Evolutionary conservation across 208 protist genomes (phyloP).

Genomic region (Leishmania turanica): DNA sequence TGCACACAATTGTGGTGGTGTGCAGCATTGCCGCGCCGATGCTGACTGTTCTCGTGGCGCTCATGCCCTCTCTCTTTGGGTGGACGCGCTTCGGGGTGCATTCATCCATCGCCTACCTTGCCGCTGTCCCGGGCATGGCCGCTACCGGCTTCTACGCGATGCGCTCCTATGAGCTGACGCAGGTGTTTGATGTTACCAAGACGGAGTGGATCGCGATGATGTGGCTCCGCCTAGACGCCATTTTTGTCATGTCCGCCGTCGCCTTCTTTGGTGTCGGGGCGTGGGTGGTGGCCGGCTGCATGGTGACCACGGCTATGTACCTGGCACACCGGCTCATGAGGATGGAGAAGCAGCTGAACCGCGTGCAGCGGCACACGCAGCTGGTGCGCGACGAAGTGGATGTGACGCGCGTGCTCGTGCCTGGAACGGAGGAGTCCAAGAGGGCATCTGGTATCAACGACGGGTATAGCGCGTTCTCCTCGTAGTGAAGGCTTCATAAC

Average conservation of each 20-base stretch:
- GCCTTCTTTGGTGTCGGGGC: constrained; percentile 58
- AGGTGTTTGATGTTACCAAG: constrained; percentile 53
- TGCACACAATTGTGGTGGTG: constrained; percentile 66
- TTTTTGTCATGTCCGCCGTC: constrained; percentile 66
- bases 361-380: constrained; percentile 59
- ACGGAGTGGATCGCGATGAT: constrained; percentile 80
- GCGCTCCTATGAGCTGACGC: constrained; percentile 38
- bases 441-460: constrained; percentile 38
- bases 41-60: constrained; percentile 39
- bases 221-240: constrained; percentile 86
- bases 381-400: constrained; percentile 75
- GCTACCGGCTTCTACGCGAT: constrained; percentile 47
- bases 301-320: constrained; percentile 59
- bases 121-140: constrained; percentile 49
- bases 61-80: constrained; percentile 42
- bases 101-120: constrained; percentile 41
- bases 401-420: constrained; percentile 48
- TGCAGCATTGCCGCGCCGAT: constrained; percentile 53
- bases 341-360: constrained; percentile 69
- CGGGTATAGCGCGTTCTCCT: constrained; percentile 40
- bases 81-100: constrained; percentile 60
- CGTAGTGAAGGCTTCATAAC: neutral
- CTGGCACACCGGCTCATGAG: constrained; percentile 73
- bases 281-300: constrained; percentile 57
- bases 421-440: constrained; percentile 60